Conservation (phyloP, 352 stramenopile species). For the Phytophthora pinifolia region DNA sequence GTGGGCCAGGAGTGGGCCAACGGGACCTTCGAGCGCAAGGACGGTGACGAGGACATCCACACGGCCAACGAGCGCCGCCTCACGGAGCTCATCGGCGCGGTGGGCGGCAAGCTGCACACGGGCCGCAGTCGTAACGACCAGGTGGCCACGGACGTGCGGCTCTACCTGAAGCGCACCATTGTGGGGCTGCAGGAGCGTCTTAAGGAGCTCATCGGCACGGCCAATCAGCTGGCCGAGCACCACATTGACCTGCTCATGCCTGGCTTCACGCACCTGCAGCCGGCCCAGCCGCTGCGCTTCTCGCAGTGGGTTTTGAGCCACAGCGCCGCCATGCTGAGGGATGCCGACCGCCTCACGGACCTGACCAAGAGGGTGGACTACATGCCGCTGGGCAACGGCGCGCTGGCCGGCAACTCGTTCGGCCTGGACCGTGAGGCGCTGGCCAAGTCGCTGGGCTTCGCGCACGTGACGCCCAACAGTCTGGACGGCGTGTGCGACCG, state of each 20-base stretch:
- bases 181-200: conserved; percentile 69
- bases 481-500: conserved; percentile 98
- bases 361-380: conserved; percentile 95
- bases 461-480: conserved; percentile 94
- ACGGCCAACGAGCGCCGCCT: conserved; percentile 98
- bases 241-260: conserved; percentile 97
- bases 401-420: conserved; percentile 98
- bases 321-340: conserved; percentile 91
- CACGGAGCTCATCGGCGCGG: conserved; percentile 96
- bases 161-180: conserved; percentile 91
- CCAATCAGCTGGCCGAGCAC: conserved; percentile 86
- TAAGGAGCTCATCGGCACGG: conserved; percentile 91
- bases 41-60: conserved; percentile 99
- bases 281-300: conserved; percentile 97
- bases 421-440: conserved; percentile 95
- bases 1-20: conserved; percentile 32
- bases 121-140: conserved; percentile 97
- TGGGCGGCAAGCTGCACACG: conserved; percentile 98
- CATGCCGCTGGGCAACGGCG: conserved; percentile 96
- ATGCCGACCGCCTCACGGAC: conserved; percentile 93
- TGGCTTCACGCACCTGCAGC: conserved; percentile 99
- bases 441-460: conserved; percentile 93
- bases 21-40: conserved; percentile 85
- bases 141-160: conserved; percentile 96
- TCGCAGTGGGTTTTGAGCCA: conserved; percentile 98